A percentile compares a stretch with the other conserved stretches of the same genome.
These are phyloP conservation scores for Dovyalis caffra DNA, from an alignment of 345 rosid species.

Conservation along the genomic window DNA sequence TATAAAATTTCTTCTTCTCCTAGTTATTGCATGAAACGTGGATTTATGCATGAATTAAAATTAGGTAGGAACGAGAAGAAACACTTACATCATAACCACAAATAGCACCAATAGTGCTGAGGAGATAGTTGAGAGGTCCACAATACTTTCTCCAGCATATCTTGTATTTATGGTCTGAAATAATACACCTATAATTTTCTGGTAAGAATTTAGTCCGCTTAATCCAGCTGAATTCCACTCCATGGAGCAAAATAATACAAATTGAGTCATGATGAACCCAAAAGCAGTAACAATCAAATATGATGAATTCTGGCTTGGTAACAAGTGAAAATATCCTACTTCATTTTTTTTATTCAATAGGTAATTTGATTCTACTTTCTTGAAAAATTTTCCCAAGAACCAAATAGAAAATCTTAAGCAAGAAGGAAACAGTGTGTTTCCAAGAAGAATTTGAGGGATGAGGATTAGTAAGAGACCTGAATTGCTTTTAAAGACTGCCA, in stretches of 20 bases:
- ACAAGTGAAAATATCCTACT: constrained; percentile 46
- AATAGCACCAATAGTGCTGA: constrained; percentile 55
- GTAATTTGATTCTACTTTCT: constrained; percentile 33
- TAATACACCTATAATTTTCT: constrained; percentile 45
- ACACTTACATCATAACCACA: constrained; percentile 66
- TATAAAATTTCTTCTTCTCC: too few species aligned
- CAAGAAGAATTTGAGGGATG: too few species aligned
- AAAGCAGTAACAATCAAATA: constrained; percentile 40
- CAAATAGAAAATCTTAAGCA: too few species aligned
- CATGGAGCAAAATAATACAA: too few species aligned
- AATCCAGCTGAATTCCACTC: constrained; percentile 55
- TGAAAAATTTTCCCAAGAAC: constrained; percentile 30
- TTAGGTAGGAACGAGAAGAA: not conserved
- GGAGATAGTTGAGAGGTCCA: constrained; percentile 57
- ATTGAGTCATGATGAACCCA: constrained; percentile 41
- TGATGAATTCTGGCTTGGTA: constrained; percentile 25
- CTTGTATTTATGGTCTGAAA: constrained; percentile 55
- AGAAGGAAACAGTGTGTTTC: too few species aligned
- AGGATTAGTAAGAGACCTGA: too few species aligned
- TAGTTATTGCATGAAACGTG: too few species aligned
- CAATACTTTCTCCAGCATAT: constrained; percentile 52
- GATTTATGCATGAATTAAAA: not conserved
- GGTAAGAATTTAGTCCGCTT: constrained; percentile 31
- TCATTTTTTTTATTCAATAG: constrained; percentile 36
- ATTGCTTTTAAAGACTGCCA: too few species aligned